A percentile compares a stretch with the other conserved stretches of the same genome.
These are phyloP conservation scores for Pleurozium schreberi DNA, from an alignment of 225 moss, liverwort and hornwort genomes.

Conservation along the genomic window DNA sequence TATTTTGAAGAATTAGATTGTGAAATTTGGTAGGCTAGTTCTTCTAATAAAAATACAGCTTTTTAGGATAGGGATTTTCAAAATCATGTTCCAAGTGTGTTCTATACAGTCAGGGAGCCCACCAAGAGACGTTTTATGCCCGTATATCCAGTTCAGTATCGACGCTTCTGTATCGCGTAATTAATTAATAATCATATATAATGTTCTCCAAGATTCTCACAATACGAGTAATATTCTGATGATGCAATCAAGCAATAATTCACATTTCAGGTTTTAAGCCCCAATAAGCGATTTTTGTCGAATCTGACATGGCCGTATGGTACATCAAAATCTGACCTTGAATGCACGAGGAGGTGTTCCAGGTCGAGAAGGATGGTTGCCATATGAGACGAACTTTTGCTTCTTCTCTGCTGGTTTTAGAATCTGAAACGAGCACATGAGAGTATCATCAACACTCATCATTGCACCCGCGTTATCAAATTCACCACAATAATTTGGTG, in stretches of 20 bases:
- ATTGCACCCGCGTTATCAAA: slow-evolving; percentile 99
- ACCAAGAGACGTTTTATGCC: background rate
- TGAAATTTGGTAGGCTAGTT: too few relatives aligned
- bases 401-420: slow-evolving; percentile 98
- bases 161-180: background rate
- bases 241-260: background rate
- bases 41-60: too few relatives aligned
- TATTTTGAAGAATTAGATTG: too few relatives aligned
- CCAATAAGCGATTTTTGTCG: background rate
- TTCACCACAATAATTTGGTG: slow-evolving; percentile 98
- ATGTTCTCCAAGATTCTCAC: background rate
- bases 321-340: slow-evolving; percentile 48
- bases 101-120: background rate
- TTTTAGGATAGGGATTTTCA: too few relatives aligned
- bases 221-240: background rate
- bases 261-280: background rate
- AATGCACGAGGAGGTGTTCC: slow-evolving; percentile 88
- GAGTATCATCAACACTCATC: slow-evolving; percentile 99
- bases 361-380: slow-evolving; percentile 83
- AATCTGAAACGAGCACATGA: slow-evolving; percentile 99
- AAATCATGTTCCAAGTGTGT: too few relatives aligned
- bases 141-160: background rate
- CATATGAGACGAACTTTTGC: slow-evolving; percentile 61
- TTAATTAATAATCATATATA: background rate
- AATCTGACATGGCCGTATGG: background rate